These are phyloP conservation scores for Chaetomium sp. DNA, from an alignment of 2,329 filamentous ascomycete genomes.

Conservation along the genomic window DNA sequence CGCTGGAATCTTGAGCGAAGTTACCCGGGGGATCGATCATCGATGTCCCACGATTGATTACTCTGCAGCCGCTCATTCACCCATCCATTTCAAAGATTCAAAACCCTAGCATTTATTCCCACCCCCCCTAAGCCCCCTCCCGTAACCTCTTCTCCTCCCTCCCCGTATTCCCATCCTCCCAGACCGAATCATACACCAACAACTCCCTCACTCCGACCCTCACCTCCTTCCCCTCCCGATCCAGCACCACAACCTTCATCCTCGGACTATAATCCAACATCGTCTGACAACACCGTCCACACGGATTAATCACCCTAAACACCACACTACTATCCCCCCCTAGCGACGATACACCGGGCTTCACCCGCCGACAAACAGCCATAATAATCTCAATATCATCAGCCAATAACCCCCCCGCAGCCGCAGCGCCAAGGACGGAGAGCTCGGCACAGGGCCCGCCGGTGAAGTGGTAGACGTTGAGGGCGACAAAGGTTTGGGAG, in stretches of 20 bases:
- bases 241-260: constrained; percentile 5
- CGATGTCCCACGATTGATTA: too few species aligned
- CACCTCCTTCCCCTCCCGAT: background rate
- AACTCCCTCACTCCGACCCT: background rate
- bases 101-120: too few species aligned
- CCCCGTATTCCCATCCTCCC: constrained; percentile 9
- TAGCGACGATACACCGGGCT: background rate
- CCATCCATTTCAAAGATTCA: too few species aligned
- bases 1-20: too few species aligned
- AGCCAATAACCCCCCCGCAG: constrained; percentile 7
- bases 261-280: constrained; percentile 11
- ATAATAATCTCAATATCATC: constrained; percentile 7
- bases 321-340: background rate
- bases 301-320: constrained; percentile 10
- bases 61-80: too few species aligned
- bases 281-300: constrained; percentile 11
- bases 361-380: constrained; percentile 1
- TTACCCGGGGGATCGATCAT: too few species aligned
- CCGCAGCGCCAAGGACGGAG: constrained; percentile 5
- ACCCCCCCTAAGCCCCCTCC: too few species aligned
- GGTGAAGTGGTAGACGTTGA: constrained; percentile 12
- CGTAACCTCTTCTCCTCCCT: background rate
- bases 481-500: constrained; percentile 5
- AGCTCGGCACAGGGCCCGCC: constrained; percentile 13
- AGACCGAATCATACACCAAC: constrained; percentile 7